Percentiles rank a stretch among this genome's conserved stretches.
Evolutionary conservation across 2,329 filamentous ascomycete species (phyloP).

Genomic region (Cercospora sojina): DNA sequence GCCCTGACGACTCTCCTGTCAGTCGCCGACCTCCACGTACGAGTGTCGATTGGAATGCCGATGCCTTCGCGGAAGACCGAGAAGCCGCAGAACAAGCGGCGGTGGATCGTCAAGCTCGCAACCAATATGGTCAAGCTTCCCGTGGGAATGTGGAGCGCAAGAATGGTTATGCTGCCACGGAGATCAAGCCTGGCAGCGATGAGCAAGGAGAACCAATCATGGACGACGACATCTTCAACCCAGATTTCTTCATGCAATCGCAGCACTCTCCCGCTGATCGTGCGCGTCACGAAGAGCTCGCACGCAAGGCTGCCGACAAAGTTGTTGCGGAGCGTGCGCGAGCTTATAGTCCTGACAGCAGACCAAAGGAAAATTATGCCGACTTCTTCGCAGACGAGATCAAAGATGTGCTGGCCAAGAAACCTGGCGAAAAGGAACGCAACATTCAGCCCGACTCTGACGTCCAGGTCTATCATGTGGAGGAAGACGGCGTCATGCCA

Average conservation of each 20-base stretch:
- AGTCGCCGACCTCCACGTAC: constrained; percentile 15
- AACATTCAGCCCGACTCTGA: constrained; percentile 48
- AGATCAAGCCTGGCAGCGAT: constrained; percentile 36
- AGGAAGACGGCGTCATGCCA: constrained; percentile 33
- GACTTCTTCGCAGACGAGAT: constrained; percentile 48
- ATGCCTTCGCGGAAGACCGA: constrained; percentile 14
- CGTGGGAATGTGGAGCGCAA: constrained; percentile 17
- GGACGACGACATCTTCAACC: constrained; percentile 50
- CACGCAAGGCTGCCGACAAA: constrained; percentile 39
- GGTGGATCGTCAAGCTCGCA: constrained; percentile 16
- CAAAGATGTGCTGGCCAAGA: constrained; percentile 44
- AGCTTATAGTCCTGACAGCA: constrained; percentile 37
- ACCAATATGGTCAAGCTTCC: constrained; percentile 20
- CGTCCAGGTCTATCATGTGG: constrained; percentile 45
- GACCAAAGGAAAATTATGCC: constrained; percentile 35
- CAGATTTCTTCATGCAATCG: constrained; percentile 46
- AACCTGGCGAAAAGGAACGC: constrained; percentile 40
- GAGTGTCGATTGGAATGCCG: constrained; percentile 15
- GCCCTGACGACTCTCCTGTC: constrained; percentile 18
- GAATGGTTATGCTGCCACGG: constrained; percentile 23
- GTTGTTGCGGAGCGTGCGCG: constrained; percentile 47
- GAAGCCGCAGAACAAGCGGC: constrained; percentile 12
- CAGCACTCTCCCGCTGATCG: constrained; percentile 33
- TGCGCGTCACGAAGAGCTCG: constrained; percentile 31
- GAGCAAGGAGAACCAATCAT: constrained; percentile 41